These are phyloP conservation scores for Alloteropsis semialata DNA, from an alignment of 176 grass and related monocot genomes.

Conservation along the genomic window DNA sequence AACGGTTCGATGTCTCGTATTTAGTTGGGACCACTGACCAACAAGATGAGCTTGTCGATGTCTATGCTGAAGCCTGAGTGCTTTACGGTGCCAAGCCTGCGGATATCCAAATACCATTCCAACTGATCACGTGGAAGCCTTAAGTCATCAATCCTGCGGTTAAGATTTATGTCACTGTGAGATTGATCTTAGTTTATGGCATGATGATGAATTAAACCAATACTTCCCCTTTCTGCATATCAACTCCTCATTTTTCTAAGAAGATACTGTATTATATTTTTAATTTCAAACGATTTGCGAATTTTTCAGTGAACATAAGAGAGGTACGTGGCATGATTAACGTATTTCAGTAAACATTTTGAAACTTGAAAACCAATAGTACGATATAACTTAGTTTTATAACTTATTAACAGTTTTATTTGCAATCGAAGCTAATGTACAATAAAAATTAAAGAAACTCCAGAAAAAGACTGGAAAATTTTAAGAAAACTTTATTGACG, in stretches of 20 bases:
- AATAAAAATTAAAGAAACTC: background rate
- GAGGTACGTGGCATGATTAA: background rate
- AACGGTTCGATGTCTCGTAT: constrained; percentile 42
- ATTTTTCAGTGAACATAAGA: background rate
- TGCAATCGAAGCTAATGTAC: background rate
- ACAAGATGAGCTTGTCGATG: constrained; percentile 45
- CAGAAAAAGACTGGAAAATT: background rate
- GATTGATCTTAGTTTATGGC: background rate
- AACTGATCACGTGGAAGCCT: constrained; percentile 37
- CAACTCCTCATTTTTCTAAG: background rate
- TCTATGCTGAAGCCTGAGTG: constrained; percentile 61
- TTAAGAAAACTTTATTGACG: background rate
- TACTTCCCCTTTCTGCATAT: background rate
- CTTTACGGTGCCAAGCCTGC: constrained; percentile 55
- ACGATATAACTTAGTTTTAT: background rate
- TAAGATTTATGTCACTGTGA: background rate
- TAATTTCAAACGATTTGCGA: background rate
- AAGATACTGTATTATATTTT: background rate
- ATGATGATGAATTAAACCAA: background rate
- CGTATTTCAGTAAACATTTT: background rate
- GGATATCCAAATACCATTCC: constrained; percentile 65
- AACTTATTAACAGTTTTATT: background rate
- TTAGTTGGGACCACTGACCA: constrained; percentile 41
- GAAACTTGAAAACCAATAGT: background rate
- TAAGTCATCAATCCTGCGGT: constrained; percentile 49